A percentile compares a stretch with the other conserved stretches of the same genome.
Conservation (phyloP, 306 rosid genomes). For the Ochetophila trinervis region DNA sequence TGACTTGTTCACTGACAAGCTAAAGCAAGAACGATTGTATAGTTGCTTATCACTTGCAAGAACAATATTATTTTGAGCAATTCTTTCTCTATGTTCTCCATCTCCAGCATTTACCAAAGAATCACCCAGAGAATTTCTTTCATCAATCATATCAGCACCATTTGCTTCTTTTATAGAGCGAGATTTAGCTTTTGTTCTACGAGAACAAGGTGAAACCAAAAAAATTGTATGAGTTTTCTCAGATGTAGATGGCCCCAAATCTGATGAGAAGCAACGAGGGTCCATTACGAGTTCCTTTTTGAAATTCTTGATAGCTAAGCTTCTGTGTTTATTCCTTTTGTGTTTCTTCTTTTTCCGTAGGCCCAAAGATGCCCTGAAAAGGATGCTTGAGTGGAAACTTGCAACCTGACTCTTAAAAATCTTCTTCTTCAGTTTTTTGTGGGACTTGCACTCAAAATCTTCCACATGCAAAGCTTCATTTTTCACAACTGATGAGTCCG, state of each 20-base stretch:
- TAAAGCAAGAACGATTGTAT: slow-evolving; percentile 27
- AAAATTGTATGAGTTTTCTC: slow-evolving; percentile 29
- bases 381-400: slow-evolving; percentile 34
- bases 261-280: slow-evolving; percentile 32
- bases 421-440: slow-evolving; percentile 47
- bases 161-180: slow-evolving; percentile 27
- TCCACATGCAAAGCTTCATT: slow-evolving; percentile 17
- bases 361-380: slow-evolving; percentile 38
- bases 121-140: slow-evolving; percentile 19
- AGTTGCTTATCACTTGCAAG: slow-evolving; percentile 39
- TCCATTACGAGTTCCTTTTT: slow-evolving; percentile 26
- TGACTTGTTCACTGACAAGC: slow-evolving; percentile 24
- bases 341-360: slow-evolving; percentile 48
- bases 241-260: slow-evolving; percentile 54
- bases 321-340: slow-evolving; percentile 41
- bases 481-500: slow-evolving; percentile 21
- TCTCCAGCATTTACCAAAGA: slow-evolving; percentile 26
- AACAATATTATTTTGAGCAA: slow-evolving; percentile 34
- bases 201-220: slow-evolving; percentile 14
- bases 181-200: slow-evolving; percentile 36
- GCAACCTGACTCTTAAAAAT: slow-evolving; percentile 39
- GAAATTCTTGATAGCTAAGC: slow-evolving; percentile 22
- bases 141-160: neutral
- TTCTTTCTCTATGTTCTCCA: slow-evolving; percentile 38
- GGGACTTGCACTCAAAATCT: slow-evolving; percentile 34